phyloP scores from a whole-genome alignment of 495 filamentous ascomycete genomes.

The Hyphodiscus hymeniophilus region DNA sequence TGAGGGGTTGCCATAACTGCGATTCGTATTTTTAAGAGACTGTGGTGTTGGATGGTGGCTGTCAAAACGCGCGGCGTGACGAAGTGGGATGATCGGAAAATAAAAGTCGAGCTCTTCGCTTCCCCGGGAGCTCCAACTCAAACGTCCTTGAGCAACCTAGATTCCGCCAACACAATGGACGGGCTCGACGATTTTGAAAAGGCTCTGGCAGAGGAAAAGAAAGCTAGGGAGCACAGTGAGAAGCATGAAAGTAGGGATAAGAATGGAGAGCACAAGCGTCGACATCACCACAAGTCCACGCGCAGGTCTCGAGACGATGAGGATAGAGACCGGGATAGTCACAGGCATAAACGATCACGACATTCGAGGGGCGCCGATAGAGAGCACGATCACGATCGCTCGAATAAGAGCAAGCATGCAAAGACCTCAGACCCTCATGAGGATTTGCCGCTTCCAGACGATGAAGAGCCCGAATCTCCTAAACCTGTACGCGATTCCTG shows the following conservation, averaged over 20 bases:
- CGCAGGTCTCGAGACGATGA: slow-evolving; percentile 28
- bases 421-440: slow-evolving; percentile 39
- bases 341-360: slow-evolving; percentile 36
- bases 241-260: slow-evolving; percentile 34
- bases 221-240: slow-evolving; percentile 36
- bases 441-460: slow-evolving; percentile 37
- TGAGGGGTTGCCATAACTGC: slow-evolving; percentile 17
- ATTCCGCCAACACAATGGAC: slow-evolving; percentile 16
- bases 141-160: too few species aligned
- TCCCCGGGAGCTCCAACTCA: not conserved
- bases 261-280: slow-evolving; percentile 31
- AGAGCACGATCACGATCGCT: slow-evolving; percentile 28
- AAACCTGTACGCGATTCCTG: slow-evolving; percentile 65
- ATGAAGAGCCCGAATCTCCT: slow-evolving; percentile 26
- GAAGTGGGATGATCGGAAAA: slow-evolving; percentile 11
- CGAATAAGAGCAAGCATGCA: slow-evolving; percentile 23
- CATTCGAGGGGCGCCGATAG: slow-evolving; percentile 27
- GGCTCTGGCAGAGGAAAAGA: slow-evolving; percentile 41
- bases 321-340: slow-evolving; percentile 27
- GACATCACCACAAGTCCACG: slow-evolving; percentile 32
- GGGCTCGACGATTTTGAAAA: slow-evolving; percentile 35
- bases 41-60: slow-evolving; percentile 3
- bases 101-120: slow-evolving; percentile 27
- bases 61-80: slow-evolving; percentile 14
- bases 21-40: not conserved